Base-by-base conservation (phyloP, 2,329 filamentous ascomycete genomes). In the Fusarium falciforme region DNA sequence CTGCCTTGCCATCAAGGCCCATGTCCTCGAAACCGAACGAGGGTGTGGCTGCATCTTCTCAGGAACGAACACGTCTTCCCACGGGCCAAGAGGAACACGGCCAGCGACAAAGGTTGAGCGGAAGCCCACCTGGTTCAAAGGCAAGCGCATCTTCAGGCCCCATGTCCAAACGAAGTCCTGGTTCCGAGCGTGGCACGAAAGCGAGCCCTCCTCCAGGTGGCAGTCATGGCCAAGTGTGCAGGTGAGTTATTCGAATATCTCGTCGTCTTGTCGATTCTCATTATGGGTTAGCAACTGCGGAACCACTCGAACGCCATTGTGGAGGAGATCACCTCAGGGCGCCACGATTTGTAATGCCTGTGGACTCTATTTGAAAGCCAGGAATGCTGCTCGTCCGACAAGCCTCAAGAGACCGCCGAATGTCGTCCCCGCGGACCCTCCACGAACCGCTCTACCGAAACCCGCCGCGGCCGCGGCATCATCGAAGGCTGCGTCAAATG, bases 311-410 rank as follows among this genome's bases (percentile, higher is more conserved):
- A 99, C 96, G 55, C 96, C 96, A 27, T 85, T 99, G 40, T 99
- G 96, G 96, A 91, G 96, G 80, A 91, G 96, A 79, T 98, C 96
- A 17, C 96, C 96, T 0, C 92, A 95, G 78, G 96, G 96, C 33
- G 93, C 94, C 64, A 98, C 95, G 31, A 98, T 99, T 69, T 99
- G 96, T 85, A 99, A 99, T 84, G 96, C 96, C 7, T 99, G 96
- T 80, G 96, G 96, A 47, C 88, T 99, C 17, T 99, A 99, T 82
- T 87, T 94, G 72, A 98, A 98, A 83, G 95, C 96, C 11, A 91
- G 96, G 75, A 98, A 98, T 81, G 93, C 96, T 71, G 91, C 94
- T 77, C 91, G 96, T 60, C 96, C 96, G 16, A 96, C 94, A 8
- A 98, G 95, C 78, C 86, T 98, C 67, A 98, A 97, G 84, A 93